A percentile compares a stretch with the other conserved stretches of the same genome.
phyloP scores from a whole-genome alignment of 495 filamentous ascomycete genomes.

The Saxophila tyrrhenica region DNA sequence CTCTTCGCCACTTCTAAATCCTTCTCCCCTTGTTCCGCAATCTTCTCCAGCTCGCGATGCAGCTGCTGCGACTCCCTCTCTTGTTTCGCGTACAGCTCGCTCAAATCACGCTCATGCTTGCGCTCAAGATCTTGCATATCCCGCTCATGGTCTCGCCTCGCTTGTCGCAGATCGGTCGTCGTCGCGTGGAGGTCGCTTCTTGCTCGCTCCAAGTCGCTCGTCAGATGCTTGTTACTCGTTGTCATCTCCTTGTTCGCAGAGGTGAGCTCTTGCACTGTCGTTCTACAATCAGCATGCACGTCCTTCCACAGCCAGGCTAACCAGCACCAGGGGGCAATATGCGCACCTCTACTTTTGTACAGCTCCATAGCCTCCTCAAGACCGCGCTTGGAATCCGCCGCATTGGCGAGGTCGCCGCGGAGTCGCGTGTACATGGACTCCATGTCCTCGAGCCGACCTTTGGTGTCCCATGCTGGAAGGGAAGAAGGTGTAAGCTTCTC shows the following conservation, averaged over 20 bases:
- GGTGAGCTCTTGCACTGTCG: slow-evolving; percentile 56
- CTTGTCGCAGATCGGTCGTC: slow-evolving; percentile 38
- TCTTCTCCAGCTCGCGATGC: slow-evolving; percentile 22
- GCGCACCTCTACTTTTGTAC: slow-evolving; percentile 64
- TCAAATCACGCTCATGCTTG: slow-evolving; percentile 27
- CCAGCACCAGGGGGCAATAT: slow-evolving; percentile 1
- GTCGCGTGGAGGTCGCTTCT: slow-evolving; percentile 37
- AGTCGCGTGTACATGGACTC: slow-evolving; percentile 50
- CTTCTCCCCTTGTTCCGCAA: slow-evolving; percentile 23
- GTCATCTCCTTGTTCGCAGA: slow-evolving; percentile 44
- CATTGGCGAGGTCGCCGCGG: slow-evolving; percentile 49
- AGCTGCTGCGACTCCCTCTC: slow-evolving; percentile 25
- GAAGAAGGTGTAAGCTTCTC: slow-evolving; percentile 42
- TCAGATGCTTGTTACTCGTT: slow-evolving; percentile 44
- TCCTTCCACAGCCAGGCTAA: too few species aligned
- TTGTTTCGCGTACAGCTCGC: slow-evolving; percentile 21
- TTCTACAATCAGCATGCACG: too few species aligned
- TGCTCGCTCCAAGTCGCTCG: slow-evolving; percentile 46
- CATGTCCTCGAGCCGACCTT: slow-evolving; percentile 52
- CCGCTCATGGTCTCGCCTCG: slow-evolving; percentile 42
- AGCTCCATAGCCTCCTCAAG: slow-evolving; percentile 58
- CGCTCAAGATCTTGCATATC: slow-evolving; percentile 45
- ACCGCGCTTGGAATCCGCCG: slow-evolving; percentile 47
- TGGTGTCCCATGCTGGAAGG: slow-evolving; percentile 60
- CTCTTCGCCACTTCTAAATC: slow-evolving; percentile 23